phyloP scores from a whole-genome alignment of 768 basidiomycete species.

The Russula sp. region DNA sequence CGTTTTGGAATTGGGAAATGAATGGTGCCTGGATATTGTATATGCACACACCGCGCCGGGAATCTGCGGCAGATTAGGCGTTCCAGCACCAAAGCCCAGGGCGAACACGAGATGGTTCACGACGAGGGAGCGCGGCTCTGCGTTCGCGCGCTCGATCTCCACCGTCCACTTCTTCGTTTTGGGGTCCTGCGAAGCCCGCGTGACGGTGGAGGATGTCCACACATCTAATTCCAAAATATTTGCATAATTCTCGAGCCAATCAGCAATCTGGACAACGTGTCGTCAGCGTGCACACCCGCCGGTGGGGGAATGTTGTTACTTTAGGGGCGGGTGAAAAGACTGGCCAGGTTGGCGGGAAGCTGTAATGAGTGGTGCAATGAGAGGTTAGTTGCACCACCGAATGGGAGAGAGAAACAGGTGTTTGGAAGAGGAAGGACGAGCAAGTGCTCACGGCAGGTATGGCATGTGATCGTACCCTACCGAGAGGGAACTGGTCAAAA shows the following conservation, averaged over 20 bases:
- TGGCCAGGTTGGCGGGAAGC: conserved; percentile 31
- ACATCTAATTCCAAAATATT: conserved; percentile 53
- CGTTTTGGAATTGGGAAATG: background rate
- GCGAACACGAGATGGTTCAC: conserved; percentile 29
- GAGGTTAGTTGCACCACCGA: background rate
- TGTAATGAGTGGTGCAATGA: background rate
- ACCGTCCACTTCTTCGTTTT: conserved; percentile 21
- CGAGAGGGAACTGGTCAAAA: background rate
- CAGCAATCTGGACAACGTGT: conserved; percentile 40
- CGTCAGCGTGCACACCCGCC: background rate
- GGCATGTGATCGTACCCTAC: conserved; percentile 51
- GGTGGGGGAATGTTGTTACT: conserved; percentile 3
- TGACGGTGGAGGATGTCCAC: conserved; percentile 41
- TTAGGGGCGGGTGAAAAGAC: conserved; percentile 29
- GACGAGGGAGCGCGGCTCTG: conserved; percentile 10
- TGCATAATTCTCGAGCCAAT: conserved; percentile 62
- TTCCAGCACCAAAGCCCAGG: conserved; percentile 30
- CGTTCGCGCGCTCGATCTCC: conserved; percentile 15
- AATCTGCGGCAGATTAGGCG: conserved; percentile 27
- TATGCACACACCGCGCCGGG: conserved; percentile 17
- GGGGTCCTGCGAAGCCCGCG: conserved; percentile 17
- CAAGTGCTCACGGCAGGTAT: conserved; percentile 28
- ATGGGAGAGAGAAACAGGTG: background rate
- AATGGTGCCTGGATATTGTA: background rate
- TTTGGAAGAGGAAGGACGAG: background rate